These are phyloP conservation scores for Solanum chiquidenum DNA, from an alignment of 257 asterid genomes.

Conservation along the genomic window DNA sequence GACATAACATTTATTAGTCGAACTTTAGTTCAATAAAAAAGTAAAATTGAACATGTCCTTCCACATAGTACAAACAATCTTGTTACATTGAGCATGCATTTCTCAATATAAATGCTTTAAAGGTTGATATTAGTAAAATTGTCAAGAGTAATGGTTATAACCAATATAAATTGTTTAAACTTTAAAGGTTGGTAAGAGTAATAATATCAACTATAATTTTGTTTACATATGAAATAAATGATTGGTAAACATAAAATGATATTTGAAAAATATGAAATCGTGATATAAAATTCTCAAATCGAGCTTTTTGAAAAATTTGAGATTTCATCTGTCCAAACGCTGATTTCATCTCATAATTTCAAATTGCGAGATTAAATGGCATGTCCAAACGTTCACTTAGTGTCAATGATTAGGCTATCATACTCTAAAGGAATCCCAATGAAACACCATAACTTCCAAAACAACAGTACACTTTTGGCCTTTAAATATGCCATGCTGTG, in stretches of 20 bases:
- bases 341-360: too few species aligned
- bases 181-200: too few species aligned
- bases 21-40: too few species aligned
- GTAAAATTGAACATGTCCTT: not conserved
- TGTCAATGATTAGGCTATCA: not conserved
- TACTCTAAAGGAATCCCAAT: slow-evolving; percentile 12
- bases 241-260: too few species aligned
- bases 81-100: not conserved
- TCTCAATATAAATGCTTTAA: not conserved
- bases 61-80: not conserved
- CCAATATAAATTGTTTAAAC: not conserved
- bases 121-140: not conserved
- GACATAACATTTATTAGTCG: not conserved
- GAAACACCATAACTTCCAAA: slow-evolving; percentile 53
- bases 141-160: too few species aligned
- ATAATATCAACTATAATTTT: not conserved
- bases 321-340: not conserved
- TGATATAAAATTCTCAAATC: not conserved
- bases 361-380: not conserved
- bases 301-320: too few species aligned
- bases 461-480: slow-evolving; percentile 38
- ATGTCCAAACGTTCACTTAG: not conserved
- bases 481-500: slow-evolving; percentile 38
- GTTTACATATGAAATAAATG: not conserved
- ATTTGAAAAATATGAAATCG: not conserved